Evolutionary conservation across 1,139 yeast genomes (phyloP).

Genomic region (Kodamaea fungicola): DNA sequence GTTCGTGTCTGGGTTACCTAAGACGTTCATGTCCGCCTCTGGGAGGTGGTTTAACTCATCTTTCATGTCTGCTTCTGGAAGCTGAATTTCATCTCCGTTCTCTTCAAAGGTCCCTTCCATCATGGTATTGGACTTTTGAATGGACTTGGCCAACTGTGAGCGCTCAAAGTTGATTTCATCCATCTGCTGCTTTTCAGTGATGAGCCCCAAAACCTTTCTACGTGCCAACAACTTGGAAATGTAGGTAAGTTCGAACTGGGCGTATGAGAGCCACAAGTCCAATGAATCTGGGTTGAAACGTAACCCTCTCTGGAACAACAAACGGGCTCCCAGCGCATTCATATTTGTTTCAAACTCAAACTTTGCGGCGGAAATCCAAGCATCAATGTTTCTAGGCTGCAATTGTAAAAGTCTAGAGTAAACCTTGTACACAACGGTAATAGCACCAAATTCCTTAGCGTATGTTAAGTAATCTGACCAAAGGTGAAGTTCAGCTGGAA

Average conservation of each 20-base stretch:
- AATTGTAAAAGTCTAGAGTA: slow-evolving; percentile 76
- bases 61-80: slow-evolving; percentile 49
- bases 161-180: slow-evolving; percentile 49
- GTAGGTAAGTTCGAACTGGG: slow-evolving; percentile 83
- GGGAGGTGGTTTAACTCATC: slow-evolving; percentile 71
- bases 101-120: slow-evolving; percentile 18
- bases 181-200: slow-evolving; percentile 67
- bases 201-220: slow-evolving; percentile 74
- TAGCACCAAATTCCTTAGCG: slow-evolving; percentile 72
- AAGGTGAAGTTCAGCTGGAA: slow-evolving; percentile 70
- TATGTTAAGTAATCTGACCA: slow-evolving; percentile 78
- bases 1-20: slow-evolving; percentile 81
- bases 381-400: slow-evolving; percentile 87
- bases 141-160: slow-evolving; percentile 19
- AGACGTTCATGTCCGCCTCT: slow-evolving; percentile 80
- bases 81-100: slow-evolving; percentile 38
- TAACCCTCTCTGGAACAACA: slow-evolving; percentile 77
- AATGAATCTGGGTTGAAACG: slow-evolving; percentile 76
- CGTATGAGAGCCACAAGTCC: slow-evolving; percentile 80
- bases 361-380: slow-evolving; percentile 95
- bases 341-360: slow-evolving; percentile 89
- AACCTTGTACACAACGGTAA: slow-evolving; percentile 75
- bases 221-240: slow-evolving; percentile 80
- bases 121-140: slow-evolving; percentile 17
- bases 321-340: slow-evolving; percentile 86